phyloP scores from a whole-genome alignment of 208 protist genomes.

The Jaenimonas drosophilae region DNA sequence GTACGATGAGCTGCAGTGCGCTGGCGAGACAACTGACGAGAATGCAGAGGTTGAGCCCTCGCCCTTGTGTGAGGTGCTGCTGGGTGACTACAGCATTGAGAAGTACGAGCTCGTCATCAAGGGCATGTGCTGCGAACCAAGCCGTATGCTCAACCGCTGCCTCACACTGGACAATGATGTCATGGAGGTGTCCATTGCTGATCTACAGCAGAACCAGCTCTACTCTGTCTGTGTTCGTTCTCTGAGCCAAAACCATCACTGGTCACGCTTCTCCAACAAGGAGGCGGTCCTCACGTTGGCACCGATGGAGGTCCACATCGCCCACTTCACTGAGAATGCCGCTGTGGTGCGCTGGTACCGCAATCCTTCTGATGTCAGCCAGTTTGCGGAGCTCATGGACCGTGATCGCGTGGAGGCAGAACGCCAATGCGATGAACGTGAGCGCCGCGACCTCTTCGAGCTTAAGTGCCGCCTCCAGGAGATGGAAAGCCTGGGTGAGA shows the following conservation, averaged over 20 bases:
- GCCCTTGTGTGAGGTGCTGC: slow-evolving; percentile 26
- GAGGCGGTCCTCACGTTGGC: slow-evolving; percentile 73
- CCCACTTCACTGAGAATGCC: slow-evolving; percentile 63
- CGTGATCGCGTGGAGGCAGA: slow-evolving; percentile 31
- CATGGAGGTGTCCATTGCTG: slow-evolving; percentile 36
- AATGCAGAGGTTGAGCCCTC: slow-evolving; percentile 7
- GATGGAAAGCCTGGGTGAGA: slow-evolving; percentile 47
- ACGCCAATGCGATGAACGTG: slow-evolving; percentile 62
- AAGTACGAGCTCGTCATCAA: slow-evolving; percentile 67
- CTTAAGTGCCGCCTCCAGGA: slow-evolving; percentile 75
- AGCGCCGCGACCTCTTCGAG: slow-evolving; percentile 72
- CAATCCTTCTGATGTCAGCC: slow-evolving; percentile 22
- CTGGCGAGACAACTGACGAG: neutral
- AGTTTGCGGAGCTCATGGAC: slow-evolving; percentile 43
- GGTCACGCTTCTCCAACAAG: slow-evolving; percentile 75
- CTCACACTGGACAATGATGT: slow-evolving; percentile 44
- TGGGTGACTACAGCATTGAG: slow-evolving; percentile 68
- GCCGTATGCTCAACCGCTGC: slow-evolving; percentile 22
- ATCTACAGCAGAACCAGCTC: slow-evolving; percentile 65
- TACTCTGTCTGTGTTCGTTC: slow-evolving; percentile 79
- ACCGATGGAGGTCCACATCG: slow-evolving; percentile 37
- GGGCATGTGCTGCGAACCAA: slow-evolving; percentile 51
- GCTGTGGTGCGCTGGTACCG: slow-evolving; percentile 60
- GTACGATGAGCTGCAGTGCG: slow-evolving; percentile 6
- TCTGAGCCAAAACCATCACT: slow-evolving; percentile 64